phyloP scores from a whole-genome alignment of 306 rosid genomes.

The Begonia fuchsioides region DNA sequence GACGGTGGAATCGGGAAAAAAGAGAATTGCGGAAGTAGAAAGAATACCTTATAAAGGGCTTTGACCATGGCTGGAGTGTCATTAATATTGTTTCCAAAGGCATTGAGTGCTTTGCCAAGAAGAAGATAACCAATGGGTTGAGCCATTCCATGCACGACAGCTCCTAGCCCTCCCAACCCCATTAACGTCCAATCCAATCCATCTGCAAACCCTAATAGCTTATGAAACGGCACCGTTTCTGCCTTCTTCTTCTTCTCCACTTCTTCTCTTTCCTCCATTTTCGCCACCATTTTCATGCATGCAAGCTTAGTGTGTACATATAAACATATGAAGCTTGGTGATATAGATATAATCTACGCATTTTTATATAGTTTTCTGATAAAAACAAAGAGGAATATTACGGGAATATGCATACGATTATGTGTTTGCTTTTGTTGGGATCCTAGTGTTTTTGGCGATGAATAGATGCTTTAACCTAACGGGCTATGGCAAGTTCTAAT shows the following conservation, averaged over 20 bases:
- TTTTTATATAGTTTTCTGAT: no score
- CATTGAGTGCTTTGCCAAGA: constrained; percentile 71
- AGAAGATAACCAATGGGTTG: constrained; percentile 64
- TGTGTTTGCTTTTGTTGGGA: no score
- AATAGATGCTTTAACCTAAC: no score
- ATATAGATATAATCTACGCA: no score
- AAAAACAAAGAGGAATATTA: no score
- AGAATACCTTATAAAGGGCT: constrained; percentile 48
- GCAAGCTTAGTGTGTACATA: no score
- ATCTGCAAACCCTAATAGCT: constrained; percentile 64
- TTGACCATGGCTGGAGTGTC: constrained; percentile 41
- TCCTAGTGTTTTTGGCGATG: no score
- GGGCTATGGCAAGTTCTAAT: no score
- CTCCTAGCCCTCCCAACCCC: constrained; percentile 53
- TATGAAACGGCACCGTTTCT: constrained; percentile 22
- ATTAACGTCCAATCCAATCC: constrained; percentile 54
- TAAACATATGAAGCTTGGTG: no score
- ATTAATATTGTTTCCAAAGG: constrained; percentile 43
- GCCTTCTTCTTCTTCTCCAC: constrained; percentile 4
- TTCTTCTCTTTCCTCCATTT: constrained; percentile 14
- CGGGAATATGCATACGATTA: no score
- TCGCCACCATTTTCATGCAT: not conserved
- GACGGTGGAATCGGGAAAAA: no score
- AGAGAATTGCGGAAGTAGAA: no score
- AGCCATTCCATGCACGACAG: constrained; percentile 82